These are phyloP conservation scores for Solanum tarapatanum DNA, from an alignment of 257 asterid genomes.

Conservation along the genomic window DNA sequence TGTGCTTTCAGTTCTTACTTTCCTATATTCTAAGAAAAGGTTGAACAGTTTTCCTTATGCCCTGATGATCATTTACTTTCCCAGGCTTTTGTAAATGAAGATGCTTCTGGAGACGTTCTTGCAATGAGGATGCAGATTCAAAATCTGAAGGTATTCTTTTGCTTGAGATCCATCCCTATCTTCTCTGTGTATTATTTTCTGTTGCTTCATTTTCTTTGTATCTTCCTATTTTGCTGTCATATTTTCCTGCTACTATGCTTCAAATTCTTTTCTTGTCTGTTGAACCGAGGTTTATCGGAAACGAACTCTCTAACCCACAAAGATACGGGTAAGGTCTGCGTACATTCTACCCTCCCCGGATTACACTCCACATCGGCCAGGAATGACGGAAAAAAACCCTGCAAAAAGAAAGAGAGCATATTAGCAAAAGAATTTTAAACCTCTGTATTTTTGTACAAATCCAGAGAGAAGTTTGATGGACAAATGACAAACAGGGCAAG, in stretches of 20 bases:
- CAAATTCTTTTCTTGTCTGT: not conserved
- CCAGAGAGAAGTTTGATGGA: not conserved
- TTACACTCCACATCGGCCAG: not conserved
- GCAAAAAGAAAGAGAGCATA: not conserved
- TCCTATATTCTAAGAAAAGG: not conserved
- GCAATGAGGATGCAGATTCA: constrained; percentile 75
- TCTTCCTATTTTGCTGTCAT: not conserved
- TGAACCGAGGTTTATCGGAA: not conserved
- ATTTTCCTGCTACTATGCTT: not conserved
- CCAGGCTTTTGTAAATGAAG: constrained; percentile 81
- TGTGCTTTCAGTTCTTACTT: not conserved
- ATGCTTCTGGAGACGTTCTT: constrained; percentile 78
- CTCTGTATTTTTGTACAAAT: not conserved
- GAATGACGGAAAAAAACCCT: not conserved
- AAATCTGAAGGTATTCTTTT: constrained; percentile 51
- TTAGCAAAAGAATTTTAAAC: not conserved
- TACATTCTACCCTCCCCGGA: not conserved
- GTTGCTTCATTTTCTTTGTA: not conserved
- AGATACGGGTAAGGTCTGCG: not conserved
- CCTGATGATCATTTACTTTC: constrained; percentile 1
- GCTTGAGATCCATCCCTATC: not conserved
- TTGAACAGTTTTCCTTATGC: not conserved
- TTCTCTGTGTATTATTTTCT: not conserved
- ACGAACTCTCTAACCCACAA: not conserved
- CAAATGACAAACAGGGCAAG: not conserved